phyloP scores from a whole-genome alignment of 2,329 filamentous ascomycete species.

The Botrytis porri region DNA sequence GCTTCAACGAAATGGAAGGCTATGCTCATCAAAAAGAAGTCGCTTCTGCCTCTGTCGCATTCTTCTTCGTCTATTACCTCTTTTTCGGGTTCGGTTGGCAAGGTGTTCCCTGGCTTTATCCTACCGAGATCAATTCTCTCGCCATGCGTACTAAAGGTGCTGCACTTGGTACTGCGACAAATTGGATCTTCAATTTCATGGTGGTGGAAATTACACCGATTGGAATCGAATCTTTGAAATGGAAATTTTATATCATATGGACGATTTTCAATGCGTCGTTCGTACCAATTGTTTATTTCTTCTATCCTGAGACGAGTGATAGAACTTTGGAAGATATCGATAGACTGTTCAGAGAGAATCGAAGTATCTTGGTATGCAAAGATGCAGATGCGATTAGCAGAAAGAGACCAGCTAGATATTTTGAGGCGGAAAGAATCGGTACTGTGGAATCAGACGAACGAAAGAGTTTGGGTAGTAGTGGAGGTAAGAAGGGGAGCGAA shows the following conservation, averaged over 20 bases:
- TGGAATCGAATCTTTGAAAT: slow-evolving; percentile 49
- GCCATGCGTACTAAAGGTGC: slow-evolving; percentile 55
- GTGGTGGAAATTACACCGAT: slow-evolving; percentile 38
- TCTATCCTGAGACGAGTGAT: slow-evolving; percentile 50
- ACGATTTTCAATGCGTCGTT: slow-evolving; percentile 47
- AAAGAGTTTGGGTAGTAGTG: neutral
- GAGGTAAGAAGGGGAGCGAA: neutral
- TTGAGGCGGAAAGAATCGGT: neutral
- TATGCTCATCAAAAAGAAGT: slow-evolving; percentile 17
- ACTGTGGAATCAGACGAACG: neutral
- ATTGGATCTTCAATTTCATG: slow-evolving; percentile 53
- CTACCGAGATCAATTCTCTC: slow-evolving; percentile 55
- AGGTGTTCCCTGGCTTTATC: slow-evolving; percentile 46
- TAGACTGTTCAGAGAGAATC: slow-evolving; percentile 14
- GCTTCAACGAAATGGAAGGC: slow-evolving; percentile 30
- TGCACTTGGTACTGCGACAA: slow-evolving; percentile 46
- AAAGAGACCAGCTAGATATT: slow-evolving; percentile 13
- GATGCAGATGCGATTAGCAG: slow-evolving; percentile 9
- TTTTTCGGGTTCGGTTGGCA: slow-evolving; percentile 53
- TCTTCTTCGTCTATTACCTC: slow-evolving; percentile 51
- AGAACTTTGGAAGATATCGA: slow-evolving; percentile 17
- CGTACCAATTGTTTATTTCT: slow-evolving; percentile 44
- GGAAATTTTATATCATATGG: slow-evolving; percentile 55
- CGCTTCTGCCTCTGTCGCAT: slow-evolving; percentile 29
- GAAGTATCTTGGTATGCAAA: slow-evolving; percentile 1